Base-by-base conservation (phyloP, 2,329 filamentous ascomycete genomes). In the Xylaria sp. region DNA sequence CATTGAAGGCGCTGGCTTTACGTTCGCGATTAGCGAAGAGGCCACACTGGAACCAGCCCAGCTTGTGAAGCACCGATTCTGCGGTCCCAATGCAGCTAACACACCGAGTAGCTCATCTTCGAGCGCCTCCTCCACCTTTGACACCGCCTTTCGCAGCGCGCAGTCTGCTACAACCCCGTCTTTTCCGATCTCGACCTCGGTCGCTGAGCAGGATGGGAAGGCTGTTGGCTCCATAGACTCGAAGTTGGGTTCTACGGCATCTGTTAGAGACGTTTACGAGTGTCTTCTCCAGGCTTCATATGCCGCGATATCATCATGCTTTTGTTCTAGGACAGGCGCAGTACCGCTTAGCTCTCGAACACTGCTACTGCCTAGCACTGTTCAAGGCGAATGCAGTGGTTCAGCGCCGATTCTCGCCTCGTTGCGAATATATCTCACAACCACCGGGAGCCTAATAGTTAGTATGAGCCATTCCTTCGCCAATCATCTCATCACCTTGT, bases 361-460 rank as follows among this genome's bases (percentile, higher is more conserved):
- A 0, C 72, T 86, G 13, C 71, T 87, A 25, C 76, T 87, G 23
- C 58, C 54, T 72, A 79, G 23, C 60, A 76, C 13, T 60, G 70
- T 43, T 66, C 71, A 52, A 68, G 69, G 70, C 29, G 73, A 76
- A 27, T 70, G 67, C 27, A 70, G 73, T 31, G 65, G 70, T n/a
- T 65, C 64, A 7, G 67, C 71, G 10, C 67, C 71, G 8, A 73
- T 82, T 2, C 72, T 84, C 21, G 84, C 81, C 2, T 85, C 81
- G 6, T 78, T 87, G 15, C 80, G 81, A 48, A 78, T 82, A 8
- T 84, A 85, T 63, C 70, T 87, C 52, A 87, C 85, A 5, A 86
- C 83, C 1, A 83, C 82, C 0, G 85, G 85, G 2, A 79, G 79
- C 10, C 74, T 87, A 7, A 73, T 87, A 13, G 75, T 86, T 25